Evolutionary conservation across 2,329 filamentous ascomycete genomes (phyloP).

Genomic region (Colletotrichum tropicale): DNA sequence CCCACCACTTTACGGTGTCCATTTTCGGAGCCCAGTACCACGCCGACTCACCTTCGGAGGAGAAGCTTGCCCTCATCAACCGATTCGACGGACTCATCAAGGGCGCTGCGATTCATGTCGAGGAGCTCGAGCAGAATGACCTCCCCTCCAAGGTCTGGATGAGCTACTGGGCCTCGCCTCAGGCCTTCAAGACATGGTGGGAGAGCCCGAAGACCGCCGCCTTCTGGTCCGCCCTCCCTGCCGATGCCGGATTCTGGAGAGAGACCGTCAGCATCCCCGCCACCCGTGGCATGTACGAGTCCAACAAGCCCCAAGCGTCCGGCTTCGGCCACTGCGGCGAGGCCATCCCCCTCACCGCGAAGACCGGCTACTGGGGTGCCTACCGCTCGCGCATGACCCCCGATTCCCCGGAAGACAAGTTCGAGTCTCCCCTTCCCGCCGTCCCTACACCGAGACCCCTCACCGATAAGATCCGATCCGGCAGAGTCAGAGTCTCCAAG

Average conservation of each 20-base stretch:
- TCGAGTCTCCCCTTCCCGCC: neutral
- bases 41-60: conserved; percentile 4
- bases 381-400: conserved; percentile 17
- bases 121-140: conserved; percentile 17
- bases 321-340: conserved; percentile 17
- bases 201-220: neutral
- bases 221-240: conserved; percentile 4
- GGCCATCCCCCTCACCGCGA: conserved; percentile 6
- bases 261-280: conserved; percentile 15
- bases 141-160: conserved; percentile 17
- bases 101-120: conserved; percentile 9
- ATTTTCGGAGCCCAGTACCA: conserved; percentile 14
- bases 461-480: neutral
- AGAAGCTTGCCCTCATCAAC: conserved; percentile 10
- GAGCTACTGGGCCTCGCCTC: conserved; percentile 14
- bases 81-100: conserved; percentile 9
- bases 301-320: conserved; percentile 3
- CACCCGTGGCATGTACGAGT: conserved; percentile 8
- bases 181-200: conserved; percentile 15
- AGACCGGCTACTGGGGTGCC: conserved; percentile 17
- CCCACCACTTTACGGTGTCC: conserved; percentile 17
- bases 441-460: neutral
- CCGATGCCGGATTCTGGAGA: conserved; percentile 9
- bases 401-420: conserved; percentile 6
- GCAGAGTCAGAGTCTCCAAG: conserved; percentile 9